phyloP scores from a whole-genome alignment of 495 filamentous ascomycete genomes.

The Trichoderma asperelloides region DNA sequence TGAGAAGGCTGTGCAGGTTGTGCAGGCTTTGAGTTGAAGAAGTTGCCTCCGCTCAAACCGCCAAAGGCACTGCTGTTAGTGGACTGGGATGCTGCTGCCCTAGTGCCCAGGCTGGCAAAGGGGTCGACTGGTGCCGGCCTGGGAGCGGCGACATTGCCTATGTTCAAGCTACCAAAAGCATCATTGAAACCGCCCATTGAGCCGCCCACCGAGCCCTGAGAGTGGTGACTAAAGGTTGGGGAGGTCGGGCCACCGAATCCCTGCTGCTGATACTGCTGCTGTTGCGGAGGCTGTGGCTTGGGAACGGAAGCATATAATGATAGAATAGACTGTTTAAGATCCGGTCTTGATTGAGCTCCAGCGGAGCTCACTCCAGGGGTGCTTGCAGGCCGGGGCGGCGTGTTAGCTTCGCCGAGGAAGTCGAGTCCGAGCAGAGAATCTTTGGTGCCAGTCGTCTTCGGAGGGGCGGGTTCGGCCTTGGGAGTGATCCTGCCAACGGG shows the following conservation, averaged over 20 bases:
- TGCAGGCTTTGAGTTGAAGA: slow-evolving; percentile 68
- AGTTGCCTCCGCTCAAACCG: slow-evolving; percentile 56
- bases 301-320: slow-evolving; percentile 88
- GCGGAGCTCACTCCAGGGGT: slow-evolving; percentile 51
- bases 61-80: slow-evolving; percentile 38
- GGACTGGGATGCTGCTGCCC: slow-evolving; percentile 44
- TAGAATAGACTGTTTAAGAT: slow-evolving; percentile 93
- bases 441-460: slow-evolving; percentile 48
- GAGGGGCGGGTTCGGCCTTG: slow-evolving; percentile 54
- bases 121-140: slow-evolving; percentile 52
- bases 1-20: slow-evolving; percentile 31
- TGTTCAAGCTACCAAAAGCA: slow-evolving; percentile 77
- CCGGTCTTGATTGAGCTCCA: slow-evolving; percentile 67
- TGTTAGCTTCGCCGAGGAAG: slow-evolving; percentile 70
- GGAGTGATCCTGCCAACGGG: slow-evolving; percentile 54
- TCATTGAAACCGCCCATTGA: slow-evolving; percentile 72
- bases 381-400: slow-evolving; percentile 63
- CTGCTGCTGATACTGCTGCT: slow-evolving; percentile 46
- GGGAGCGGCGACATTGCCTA: slow-evolving; percentile 46
- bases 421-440: slow-evolving; percentile 91
- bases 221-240: slow-evolving; percentile 33
- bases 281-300: slow-evolving; percentile 47
- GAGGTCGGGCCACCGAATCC: slow-evolving; percentile 58
- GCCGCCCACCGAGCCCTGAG: slow-evolving; percentile 20
- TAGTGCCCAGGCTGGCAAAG: slow-evolving; percentile 63